Evolutionary conservation across 345 rosid genomes (phyloP), one percentile per base, ranked within the genome.

Genomic region (Streptanthus diversifolius): DNA sequence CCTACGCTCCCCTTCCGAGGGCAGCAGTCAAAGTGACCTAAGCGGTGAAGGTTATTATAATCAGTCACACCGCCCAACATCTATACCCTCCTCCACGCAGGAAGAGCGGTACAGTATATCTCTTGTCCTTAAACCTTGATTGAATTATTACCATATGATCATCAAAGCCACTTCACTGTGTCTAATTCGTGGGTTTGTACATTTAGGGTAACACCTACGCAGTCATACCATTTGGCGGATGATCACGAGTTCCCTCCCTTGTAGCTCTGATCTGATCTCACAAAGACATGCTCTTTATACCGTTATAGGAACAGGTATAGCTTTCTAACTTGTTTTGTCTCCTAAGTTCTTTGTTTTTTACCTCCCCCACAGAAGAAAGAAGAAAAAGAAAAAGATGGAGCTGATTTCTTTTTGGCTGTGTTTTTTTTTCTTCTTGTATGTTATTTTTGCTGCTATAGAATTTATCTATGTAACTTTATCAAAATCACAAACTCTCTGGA

Each of bases 201-300:
- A 1, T 74, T 84, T 82, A 90, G 96, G 82, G 83, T 78, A 71
- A 70, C 30, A 51, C 65, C 76, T 56, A 41, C 68, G 39, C 84
- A 84, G 75, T 83, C 92, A 35, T 90, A 84, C 78, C 88, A 47
- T 62, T 82, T 92, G 83, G 85, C 85, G 80, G 88, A 90, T 47
- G 92, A 90, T 54, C 86, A 81, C 6, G 98, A 92, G 77, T 88
- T 92, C 59, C 96, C 98, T 48, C 98, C 93, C 41, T 74, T 90
- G 77, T 81, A 89, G 39, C 63, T 62, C 77, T 77, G 91, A 81
- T 66, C 47, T 35, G 49, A 39, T 40, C 40, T 36, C 36, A 18
- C 65, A 72, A 41, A 45, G 13, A 27, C 75, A 44, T 63, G 75
- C 65, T 63, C 70, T 33, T 53, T 68, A 68, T 70, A 61, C 63